Percentiles rank a stretch among this genome's conserved stretches.
Conservation (phyloP, 2,329 filamentous ascomycete species). For the Cladosporium sp. region DNA sequence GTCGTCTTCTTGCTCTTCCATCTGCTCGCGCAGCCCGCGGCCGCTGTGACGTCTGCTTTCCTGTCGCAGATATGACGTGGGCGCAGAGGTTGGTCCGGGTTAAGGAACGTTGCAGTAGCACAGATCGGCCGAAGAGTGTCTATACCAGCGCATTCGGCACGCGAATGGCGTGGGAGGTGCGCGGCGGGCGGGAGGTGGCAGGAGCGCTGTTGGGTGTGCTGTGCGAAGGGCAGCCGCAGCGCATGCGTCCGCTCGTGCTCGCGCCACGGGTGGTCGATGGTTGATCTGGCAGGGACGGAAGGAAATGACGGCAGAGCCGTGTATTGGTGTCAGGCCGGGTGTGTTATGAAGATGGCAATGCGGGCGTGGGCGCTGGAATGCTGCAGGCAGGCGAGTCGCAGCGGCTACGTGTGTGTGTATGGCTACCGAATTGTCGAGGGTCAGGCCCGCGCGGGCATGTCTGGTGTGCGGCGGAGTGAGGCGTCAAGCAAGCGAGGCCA, state of each 20-base stretch:
- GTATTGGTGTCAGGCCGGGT: neutral
- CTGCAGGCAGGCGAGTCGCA: neutral
- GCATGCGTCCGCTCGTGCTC: neutral
- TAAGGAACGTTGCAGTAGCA: constrained; percentile 12
- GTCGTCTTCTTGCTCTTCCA: constrained; percentile 27
- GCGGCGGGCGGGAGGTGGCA: neutral
- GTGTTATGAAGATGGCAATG: constrained; percentile 10
- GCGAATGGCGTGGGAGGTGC: neutral
- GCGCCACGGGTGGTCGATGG: neutral
- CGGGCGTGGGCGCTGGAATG: constrained; percentile 6
- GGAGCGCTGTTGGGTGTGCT: neutral
- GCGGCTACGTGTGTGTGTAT: neutral
- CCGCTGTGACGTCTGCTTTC: constrained; percentile 1
- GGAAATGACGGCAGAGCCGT: neutral
- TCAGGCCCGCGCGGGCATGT: neutral
- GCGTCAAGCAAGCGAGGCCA: neutral
- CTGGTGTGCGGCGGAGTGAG: neutral
- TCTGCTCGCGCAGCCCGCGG: constrained; percentile 15
- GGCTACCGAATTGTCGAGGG: neutral
- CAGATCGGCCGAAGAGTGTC: neutral
- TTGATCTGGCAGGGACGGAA: neutral
- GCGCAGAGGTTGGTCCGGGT: neutral
- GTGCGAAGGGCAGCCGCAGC: neutral
- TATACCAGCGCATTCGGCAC: constrained; percentile 14
- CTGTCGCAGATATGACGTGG: neutral